Base-by-base conservation (phyloP, 495 filamentous ascomycete species). In the Daldinia concentrica region DNA sequence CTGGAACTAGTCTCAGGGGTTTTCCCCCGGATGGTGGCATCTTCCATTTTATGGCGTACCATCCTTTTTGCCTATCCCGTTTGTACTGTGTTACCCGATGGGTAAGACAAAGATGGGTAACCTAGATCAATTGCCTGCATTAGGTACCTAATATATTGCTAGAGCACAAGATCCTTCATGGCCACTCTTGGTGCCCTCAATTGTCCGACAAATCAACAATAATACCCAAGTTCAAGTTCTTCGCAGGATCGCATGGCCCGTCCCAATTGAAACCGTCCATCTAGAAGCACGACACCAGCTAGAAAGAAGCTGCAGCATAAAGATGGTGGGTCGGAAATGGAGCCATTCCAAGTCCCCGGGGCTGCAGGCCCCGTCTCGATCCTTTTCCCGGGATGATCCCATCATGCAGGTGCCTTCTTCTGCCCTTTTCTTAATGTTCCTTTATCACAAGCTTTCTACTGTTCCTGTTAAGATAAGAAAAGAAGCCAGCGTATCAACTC, bases 1-100 rank as follows among this genome's bases (percentile, higher is more conserved):
- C 52, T 64, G 58, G 61, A 55, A 67, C 67, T 71, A 74, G 67
- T 67, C 34, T 74, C 71, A 74, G 71, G 71, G 71, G 71, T 57
- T 55, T 34, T 34, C 11, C 41, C 30, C 62, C 36, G 69, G 41
- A 64, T 62, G 69, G 22, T 48, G 48, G 43, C 50, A 50, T 69
- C 22, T 51, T 58, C 58, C 54, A 61, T 64, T 43, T 54, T 39
- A 68, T 65, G 70, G 65, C 70, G 70, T 62, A 73, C 64, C 65
- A 64, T 57, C 8, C 22, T 58, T 50, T 72, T 63, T 64, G 59
- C 58, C 58, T 57, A 43, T 60, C 32, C 34, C 51, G 22, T 58
- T 45, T 71, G 55, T 58, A 58, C 50, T 67, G 52, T 58, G 51
- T 60, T 43, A 14, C 41, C 62, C 30, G 26, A 66, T 37, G 6